Percentiles rank a stretch among this genome's conserved stretches.
Evolutionary conservation across 495 filamentous ascomycete genomes (phyloP).

Genomic region (Penicillium alfredii): DNA sequence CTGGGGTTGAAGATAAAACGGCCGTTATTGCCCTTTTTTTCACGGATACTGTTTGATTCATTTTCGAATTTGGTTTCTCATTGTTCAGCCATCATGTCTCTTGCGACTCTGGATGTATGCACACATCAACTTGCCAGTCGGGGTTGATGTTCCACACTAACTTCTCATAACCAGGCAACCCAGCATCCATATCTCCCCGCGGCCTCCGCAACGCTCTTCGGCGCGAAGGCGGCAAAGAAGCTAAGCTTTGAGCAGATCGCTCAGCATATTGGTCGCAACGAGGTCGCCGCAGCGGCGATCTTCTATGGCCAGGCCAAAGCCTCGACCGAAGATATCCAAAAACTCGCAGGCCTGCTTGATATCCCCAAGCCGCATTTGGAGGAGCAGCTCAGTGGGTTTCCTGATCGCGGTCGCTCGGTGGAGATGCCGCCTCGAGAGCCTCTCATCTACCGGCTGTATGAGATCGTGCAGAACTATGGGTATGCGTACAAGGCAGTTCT

Average conservation of each 20-base stretch:
- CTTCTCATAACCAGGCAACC: slow-evolving; percentile 19
- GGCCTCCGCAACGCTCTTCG: slow-evolving; percentile 73
- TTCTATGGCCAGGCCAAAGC: slow-evolving; percentile 93
- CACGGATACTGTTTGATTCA: too few species aligned
- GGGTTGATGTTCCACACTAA: slow-evolving; percentile 3
- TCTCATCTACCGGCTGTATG: slow-evolving; percentile 87
- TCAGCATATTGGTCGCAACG: slow-evolving; percentile 68
- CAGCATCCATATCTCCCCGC: slow-evolving; percentile 54
- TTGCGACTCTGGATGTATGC: slow-evolving; percentile 39
- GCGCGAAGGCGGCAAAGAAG: slow-evolving; percentile 67
- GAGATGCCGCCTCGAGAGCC: slow-evolving; percentile 96
- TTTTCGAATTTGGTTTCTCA: too few species aligned
- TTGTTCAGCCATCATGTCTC: slow-evolving; percentile 37
- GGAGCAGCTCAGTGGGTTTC: slow-evolving; percentile 62
- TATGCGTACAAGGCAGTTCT: slow-evolving; percentile 94
- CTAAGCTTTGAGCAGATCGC: slow-evolving; percentile 81
- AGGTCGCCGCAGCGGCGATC: slow-evolving; percentile 85
- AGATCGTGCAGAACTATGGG: slow-evolving; percentile 97
- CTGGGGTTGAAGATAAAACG: too few species aligned
- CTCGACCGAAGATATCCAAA: slow-evolving; percentile 67
- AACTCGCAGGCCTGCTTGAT: slow-evolving; percentile 61
- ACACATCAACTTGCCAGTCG: neutral
- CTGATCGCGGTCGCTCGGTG: slow-evolving; percentile 73
- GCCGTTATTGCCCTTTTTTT: too few species aligned
- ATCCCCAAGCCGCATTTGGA: slow-evolving; percentile 54